phyloP scores from a whole-genome alignment of 768 basidiomycete genomes.

The Leccinum disarticulatum region DNA sequence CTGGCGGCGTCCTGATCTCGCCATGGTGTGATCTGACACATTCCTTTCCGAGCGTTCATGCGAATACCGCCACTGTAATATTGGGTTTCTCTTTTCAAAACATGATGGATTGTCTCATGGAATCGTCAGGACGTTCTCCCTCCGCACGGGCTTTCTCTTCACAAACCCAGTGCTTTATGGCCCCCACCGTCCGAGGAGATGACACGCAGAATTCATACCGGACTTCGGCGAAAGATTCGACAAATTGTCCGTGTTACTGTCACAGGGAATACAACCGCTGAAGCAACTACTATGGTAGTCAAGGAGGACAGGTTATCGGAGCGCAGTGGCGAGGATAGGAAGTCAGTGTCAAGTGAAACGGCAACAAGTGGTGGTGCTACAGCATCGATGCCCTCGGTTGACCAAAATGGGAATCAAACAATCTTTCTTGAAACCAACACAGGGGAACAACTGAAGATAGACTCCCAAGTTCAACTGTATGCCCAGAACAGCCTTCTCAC shows the following conservation, averaged over 20 bases:
- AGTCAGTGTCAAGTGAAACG: slow-evolving; percentile 28
- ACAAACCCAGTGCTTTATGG: slow-evolving; percentile 79
- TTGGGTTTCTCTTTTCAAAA: background rate
- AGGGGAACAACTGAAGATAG: slow-evolving; percentile 56
- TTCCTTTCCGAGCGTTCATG: slow-evolving; percentile 85
- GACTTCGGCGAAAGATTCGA: slow-evolving; percentile 60
- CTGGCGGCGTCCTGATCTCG: slow-evolving; percentile 86
- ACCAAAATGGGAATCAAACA: slow-evolving; percentile 41
- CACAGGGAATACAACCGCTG: slow-evolving; percentile 8
- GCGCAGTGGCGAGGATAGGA: slow-evolving; percentile 5
- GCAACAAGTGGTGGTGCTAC: slow-evolving; percentile 52
- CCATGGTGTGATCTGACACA: slow-evolving; percentile 96
- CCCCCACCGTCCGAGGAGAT: slow-evolving; percentile 72
- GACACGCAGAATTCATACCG: slow-evolving; percentile 53
- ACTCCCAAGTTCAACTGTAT: slow-evolving; percentile 84
- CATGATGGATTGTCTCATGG: background rate
- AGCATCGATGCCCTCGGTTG: slow-evolving; percentile 40
- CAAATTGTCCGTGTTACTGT: slow-evolving; percentile 47
- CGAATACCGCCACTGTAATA: slow-evolving; percentile 79
- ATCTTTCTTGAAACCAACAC: slow-evolving; percentile 43
- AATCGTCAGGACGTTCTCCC: slow-evolving; percentile 72
- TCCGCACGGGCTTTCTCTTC: slow-evolving; percentile 68
- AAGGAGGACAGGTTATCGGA: slow-evolving; percentile 13
- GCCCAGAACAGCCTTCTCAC: slow-evolving; percentile 71
- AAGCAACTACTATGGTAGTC: slow-evolving; percentile 1